Evolutionary conservation across 179 eudicot species (phyloP).

Genomic region (Drosera spatulata): DNA sequence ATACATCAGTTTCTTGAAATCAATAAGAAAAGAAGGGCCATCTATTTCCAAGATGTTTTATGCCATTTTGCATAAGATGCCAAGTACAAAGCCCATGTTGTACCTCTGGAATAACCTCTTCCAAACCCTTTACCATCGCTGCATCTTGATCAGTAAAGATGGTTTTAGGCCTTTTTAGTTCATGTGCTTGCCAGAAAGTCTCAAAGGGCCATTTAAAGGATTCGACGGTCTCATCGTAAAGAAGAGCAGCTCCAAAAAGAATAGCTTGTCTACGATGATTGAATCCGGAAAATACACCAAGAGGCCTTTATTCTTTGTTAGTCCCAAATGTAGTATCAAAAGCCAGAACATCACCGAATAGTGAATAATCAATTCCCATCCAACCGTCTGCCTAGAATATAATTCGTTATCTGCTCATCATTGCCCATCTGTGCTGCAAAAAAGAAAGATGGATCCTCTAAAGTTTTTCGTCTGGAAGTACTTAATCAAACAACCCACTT

Average conservation of each 20-base stretch:
- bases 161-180: conserved; percentile 11
- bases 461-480: conserved; percentile 12
- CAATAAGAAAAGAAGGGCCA: conserved; percentile 4
- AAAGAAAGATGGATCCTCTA: conserved; percentile 17
- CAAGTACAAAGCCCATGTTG: conserved; percentile 7
- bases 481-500: conserved; percentile 12
- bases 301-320: conserved; percentile 1
- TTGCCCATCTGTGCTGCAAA: conserved; percentile 18
- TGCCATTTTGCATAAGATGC: conserved; percentile 9
- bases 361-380: conserved; percentile 17
- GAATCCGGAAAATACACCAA: neutral
- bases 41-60: neutral
- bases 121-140: conserved; percentile 10
- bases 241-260: conserved; percentile 5
- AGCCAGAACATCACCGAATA: conserved; percentile 26
- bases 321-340: conserved; percentile 19
- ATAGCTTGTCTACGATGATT: neutral
- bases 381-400: conserved; percentile 32
- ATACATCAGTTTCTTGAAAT: conserved; percentile 3
- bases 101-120: neutral
- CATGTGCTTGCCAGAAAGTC: no score
- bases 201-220: no score
- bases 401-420: conserved; percentile 13
- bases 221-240: conserved; percentile 1
- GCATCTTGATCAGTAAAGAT: conserved; percentile 6